Evolutionary conservation across 768 basidiomycete species (phyloP), one percentile per base, ranked within the genome.

Genomic region (Mycena kentingensis): DNA sequence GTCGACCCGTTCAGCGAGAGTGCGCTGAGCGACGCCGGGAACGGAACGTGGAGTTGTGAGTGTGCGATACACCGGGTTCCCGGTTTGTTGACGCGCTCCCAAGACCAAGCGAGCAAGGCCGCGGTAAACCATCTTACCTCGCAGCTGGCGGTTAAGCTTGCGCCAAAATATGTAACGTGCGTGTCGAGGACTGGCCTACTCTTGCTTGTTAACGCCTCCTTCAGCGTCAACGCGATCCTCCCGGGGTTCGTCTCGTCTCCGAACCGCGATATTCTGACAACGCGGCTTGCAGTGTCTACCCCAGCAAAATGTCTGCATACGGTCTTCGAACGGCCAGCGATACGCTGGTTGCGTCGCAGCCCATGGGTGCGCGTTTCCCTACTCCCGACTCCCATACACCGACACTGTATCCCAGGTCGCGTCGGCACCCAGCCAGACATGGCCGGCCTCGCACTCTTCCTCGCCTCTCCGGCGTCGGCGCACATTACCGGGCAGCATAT

Each of bases 101-200:
- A 21, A 93, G 90, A 93, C 65, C 81, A 84, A 60, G 75, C 89
- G 6, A 90, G 88, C 68, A 93, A 93, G 70, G 90, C 90, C n/a
- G 89, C 89, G 25, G 83, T 88, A 16, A 92, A 91, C 70, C 90
- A 92, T 58, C 80, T 93, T 39, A 91, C 90, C 4, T 82, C 83
- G 13, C 73, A 78, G 43, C 73, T 93, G 18, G 88, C 90, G 0
- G 68, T 82, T 37, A 88, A 87, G 46, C 77, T 93, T 15, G 81
- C 72, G 6, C 72, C 72, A 7, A 69, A 69, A 11, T 77, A 79
- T 54, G 80, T 92, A 68, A 89, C 85, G 86, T 89, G 70, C 16
- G 85, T 77, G 24, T 27, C n/a, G 27, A 52, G 42, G 1, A 6
- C 44, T 29, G 6, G 16, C 38, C 18, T 37, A 45, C 46, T 24